phyloP scores from a whole-genome alignment of 495 filamentous ascomycete species.

The Thermothielavioides terrestris region DNA sequence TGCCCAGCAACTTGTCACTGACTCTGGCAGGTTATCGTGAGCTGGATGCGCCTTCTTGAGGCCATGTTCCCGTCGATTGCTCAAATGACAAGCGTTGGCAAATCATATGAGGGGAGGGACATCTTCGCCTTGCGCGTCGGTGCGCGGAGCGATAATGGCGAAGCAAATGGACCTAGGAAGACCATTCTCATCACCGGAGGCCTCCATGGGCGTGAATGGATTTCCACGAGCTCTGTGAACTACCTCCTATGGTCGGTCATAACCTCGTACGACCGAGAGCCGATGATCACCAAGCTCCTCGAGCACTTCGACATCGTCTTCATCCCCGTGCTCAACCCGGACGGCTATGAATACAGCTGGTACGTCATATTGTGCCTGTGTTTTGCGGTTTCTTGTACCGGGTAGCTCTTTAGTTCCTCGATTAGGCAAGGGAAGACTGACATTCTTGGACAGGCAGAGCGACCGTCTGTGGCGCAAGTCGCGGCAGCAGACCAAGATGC shows the following conservation, averaged over 20 bases:
- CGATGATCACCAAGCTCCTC: constrained; percentile 63
- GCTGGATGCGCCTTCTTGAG: constrained; percentile 83
- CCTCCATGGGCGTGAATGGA: constrained; percentile 91
- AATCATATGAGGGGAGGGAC: constrained; percentile 76
- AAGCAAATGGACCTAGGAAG: constrained; percentile 42
- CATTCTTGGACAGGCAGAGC: too few relatives aligned
- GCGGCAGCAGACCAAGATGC: constrained; percentile 70
- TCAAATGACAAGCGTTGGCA: constrained; percentile 63
- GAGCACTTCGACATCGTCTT: constrained; percentile 78
- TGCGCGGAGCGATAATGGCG: constrained; percentile 37
- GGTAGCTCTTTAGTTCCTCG: too few relatives aligned
- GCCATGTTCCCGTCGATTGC: constrained; percentile 82
- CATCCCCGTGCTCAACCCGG: constrained; percentile 82
- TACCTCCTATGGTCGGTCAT: constrained; percentile 88
- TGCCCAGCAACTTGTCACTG: neutral
- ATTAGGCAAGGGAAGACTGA: too few relatives aligned
- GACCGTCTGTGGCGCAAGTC: constrained; percentile 97
- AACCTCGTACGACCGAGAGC: constrained; percentile 62
- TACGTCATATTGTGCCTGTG: too few relatives aligned
- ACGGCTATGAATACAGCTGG: constrained; percentile 93
- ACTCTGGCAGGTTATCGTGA: constrained; percentile 31
- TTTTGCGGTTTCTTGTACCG: too few relatives aligned
- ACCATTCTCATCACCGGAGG: constrained; percentile 80
- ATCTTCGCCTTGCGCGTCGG: constrained; percentile 80
- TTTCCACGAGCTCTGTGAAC: constrained; percentile 83